Evolutionary conservation across 225 moss, liverwort and hornwort species (phyloP), one percentile per base, ranked within the genome.

Genomic region (Antitrichia curtipendula): DNA sequence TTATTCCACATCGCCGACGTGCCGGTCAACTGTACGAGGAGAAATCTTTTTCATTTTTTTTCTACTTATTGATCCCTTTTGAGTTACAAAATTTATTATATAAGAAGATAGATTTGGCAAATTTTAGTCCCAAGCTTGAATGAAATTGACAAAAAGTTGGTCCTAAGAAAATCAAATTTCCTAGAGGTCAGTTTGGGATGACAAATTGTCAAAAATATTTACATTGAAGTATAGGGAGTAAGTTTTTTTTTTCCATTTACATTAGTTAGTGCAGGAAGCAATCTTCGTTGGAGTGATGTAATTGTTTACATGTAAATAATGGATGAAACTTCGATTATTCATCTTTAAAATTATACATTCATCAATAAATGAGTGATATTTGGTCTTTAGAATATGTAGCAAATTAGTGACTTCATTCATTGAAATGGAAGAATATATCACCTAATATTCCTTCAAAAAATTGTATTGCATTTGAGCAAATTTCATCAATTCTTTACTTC

Each of bases 111-210:
- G 5, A 15, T 43, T 27, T 71, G 43, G 9, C 3, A 38, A 43
- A 43, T 43, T 71, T 43, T 3, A 43, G 5, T 24, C 14, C 25
- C 2, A 5, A 9, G 9, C 5, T 41, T 7, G 23, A 13, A 24
- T 40, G 23, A 7, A 65, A 36, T 66, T 22, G 22, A 0, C 0
- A 4, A 38, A 68, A n/a, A 38, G 0, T 68, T 7, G 21, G 4
- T 66, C n/a, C 7, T 4, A 22, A 12, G 6, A 36, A 19, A 34
- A 5, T 36, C 10, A 65, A 68, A 68, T 68, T 38, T n/a, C 5
- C 3, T n/a, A 3, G 0, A 36, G 10, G 18, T 36, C 0, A 1
- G 0, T 36, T 64, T 10, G 2, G 2, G 4, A n/a, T 1, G 0
- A 21, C 7, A 66, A 65, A 65, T n/a, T 0, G 10, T 11, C 12